phyloP scores from a whole-genome alignment of 805 yeast species.

The Zygoascus biomembranicola region DNA sequence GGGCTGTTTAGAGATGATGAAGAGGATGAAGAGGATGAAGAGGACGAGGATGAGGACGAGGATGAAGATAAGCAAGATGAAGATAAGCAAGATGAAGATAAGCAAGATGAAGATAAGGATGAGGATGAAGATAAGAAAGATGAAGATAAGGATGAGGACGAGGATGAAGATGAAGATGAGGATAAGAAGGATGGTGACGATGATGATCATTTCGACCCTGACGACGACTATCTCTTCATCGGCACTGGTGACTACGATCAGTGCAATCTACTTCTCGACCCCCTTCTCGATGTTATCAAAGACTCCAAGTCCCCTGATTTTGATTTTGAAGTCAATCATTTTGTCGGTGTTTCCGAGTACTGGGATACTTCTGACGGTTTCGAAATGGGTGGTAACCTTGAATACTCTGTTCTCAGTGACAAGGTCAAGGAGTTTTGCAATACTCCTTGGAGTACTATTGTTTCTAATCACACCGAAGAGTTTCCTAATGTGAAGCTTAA shows the following conservation, averaged over 20 bases:
- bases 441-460: conserved; percentile 54
- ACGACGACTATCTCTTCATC: conserved; percentile 26
- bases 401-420: conserved; percentile 63
- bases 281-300: conserved; percentile 39
- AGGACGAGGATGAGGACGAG: conserved; percentile 8
- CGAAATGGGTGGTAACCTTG: conserved; percentile 71
- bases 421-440: conserved; percentile 68
- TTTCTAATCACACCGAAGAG: conserved; percentile 42
- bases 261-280: conserved; percentile 66
- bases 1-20: conserved; percentile 4
- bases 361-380: conserved; percentile 96
- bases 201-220: conserved; percentile 11
- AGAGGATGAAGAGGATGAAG: conserved; percentile 4
- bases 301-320: conserved; percentile 46
- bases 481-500: conserved; percentile 51
- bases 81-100: conserved; percentile 4
- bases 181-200: conserved; percentile 13
- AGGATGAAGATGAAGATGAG: conserved; percentile 9
- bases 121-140: no score
- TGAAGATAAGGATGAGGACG: conserved; percentile 5
- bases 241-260: conserved; percentile 78
- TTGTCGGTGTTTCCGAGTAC: conserved; percentile 91
- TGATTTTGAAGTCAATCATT: conserved; percentile 71
- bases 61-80: conserved; percentile 13
- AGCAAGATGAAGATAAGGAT: conserved; percentile 9